A percentile compares a stretch with the other conserved stretches of the same genome.
Evolutionary conservation across 192 early-diverging fungal species (phyloP).

Genomic region (Backusella tuberculispora): DNA sequence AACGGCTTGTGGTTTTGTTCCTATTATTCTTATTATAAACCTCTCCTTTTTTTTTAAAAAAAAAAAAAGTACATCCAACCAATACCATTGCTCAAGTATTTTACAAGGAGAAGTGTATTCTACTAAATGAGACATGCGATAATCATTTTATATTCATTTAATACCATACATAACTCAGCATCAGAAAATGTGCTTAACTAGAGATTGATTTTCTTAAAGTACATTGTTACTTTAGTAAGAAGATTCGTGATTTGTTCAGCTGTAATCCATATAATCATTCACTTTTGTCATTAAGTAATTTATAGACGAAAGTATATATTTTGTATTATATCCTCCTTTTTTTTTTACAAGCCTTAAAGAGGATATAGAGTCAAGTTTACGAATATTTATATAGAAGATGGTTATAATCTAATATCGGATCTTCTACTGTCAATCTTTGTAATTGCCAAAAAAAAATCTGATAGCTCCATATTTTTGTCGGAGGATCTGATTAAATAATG

Average conservation of each 20-base stretch:
- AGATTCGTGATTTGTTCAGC: constrained; percentile 12
- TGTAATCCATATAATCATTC: constrained; percentile 4
- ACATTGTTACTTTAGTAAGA: neutral
- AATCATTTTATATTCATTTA: neutral
- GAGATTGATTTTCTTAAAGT: neutral
- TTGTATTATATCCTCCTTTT: neutral
- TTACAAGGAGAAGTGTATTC: neutral
- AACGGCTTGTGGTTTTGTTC: neutral
- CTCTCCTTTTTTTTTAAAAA: neutral
- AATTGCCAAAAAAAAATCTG: no score
- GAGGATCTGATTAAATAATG: no score
- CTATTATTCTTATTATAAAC: neutral
- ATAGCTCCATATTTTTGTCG: no score
- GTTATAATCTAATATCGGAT: no score
- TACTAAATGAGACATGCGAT: neutral
- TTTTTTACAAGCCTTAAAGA: neutral
- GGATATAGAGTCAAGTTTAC: no score
- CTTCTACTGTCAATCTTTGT: no score
- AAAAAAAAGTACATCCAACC: neutral
- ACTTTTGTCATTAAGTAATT: neutral
- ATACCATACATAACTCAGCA: neutral
- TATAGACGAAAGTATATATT: neutral
- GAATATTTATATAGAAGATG: no score
- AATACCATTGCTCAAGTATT: neutral
- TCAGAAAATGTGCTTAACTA: neutral